Evolutionary conservation across 106 monocot species (phyloP).

Genomic region (Allium sativum): DNA sequence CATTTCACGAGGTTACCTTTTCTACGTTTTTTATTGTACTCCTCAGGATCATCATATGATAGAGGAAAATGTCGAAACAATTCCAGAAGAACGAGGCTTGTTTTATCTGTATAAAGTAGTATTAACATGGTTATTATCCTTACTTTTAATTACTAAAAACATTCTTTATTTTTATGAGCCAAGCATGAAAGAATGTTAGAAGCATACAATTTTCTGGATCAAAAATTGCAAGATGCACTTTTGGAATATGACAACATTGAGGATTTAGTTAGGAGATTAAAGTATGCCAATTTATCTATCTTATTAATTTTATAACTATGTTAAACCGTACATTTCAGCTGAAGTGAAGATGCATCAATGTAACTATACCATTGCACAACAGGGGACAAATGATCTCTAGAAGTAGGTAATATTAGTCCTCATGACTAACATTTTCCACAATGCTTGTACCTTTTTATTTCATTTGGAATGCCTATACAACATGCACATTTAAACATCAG

Average conservation of each 20-base stretch:
- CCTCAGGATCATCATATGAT: constrained; percentile 81
- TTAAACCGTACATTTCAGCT: constrained; percentile 26
- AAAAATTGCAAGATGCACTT: constrained; percentile 79
- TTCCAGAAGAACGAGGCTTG: constrained; percentile 81
- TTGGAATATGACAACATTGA: constrained; percentile 58
- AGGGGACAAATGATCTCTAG: constrained; percentile 73
- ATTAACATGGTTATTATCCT: too few relatives aligned
- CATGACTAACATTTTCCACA: neutral
- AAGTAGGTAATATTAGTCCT: constrained; percentile 48
- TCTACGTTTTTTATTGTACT: neutral
- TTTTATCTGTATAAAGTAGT: neutral
- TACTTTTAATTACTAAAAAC: too few relatives aligned
- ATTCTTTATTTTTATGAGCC: constrained; percentile 20
- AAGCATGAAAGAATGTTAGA: constrained; percentile 90
- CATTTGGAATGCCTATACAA: too few relatives aligned
- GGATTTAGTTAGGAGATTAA: constrained; percentile 42
- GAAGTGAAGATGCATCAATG: constrained; percentile 71
- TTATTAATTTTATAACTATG: neutral
- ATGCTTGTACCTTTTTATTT: too few relatives aligned
- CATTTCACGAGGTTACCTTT: neutral
- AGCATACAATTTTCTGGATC: constrained; percentile 58
- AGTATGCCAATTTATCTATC: constrained; percentile 19
- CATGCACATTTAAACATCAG: too few relatives aligned
- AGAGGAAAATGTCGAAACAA: constrained; percentile 76
- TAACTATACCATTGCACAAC: constrained; percentile 47